These are phyloP conservation scores for Amauroascus niger DNA, from an alignment of 2,329 filamentous ascomycete species.

Conservation along the genomic window DNA sequence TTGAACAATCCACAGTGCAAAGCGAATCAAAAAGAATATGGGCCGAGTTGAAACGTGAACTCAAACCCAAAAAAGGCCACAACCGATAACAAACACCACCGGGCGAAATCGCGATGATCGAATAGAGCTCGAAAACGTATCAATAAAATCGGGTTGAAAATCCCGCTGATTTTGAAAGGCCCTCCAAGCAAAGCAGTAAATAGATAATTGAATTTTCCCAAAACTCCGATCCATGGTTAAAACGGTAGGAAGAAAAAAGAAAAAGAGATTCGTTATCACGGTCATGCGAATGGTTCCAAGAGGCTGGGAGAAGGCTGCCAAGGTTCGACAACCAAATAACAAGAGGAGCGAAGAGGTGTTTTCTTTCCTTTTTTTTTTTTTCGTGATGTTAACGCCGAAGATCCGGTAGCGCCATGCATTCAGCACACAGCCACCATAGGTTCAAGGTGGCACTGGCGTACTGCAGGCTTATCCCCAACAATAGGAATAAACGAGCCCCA, in stretches of 20 bases:
- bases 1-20: background rate
- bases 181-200: too few species aligned
- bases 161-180: background rate
- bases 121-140: background rate
- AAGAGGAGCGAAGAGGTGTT: background rate
- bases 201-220: too few species aligned
- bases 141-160: background rate
- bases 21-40: background rate
- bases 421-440: constrained; percentile 20
- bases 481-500: constrained; percentile 23
- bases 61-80: too few species aligned
- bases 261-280: constrained; percentile 11
- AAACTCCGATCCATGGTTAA: constrained; percentile 10
- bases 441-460: constrained; percentile 21
- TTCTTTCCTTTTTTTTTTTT: too few species aligned
- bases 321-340: background rate
- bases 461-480: constrained; percentile 24
- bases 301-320: constrained; percentile 1
- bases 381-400: too few species aligned
- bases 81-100: background rate
- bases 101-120: background rate
- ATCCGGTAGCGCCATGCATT: constrained; percentile 1
- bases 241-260: too few species aligned
- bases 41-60: background rate
- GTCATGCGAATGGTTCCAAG: constrained; percentile 3